Conservation (phyloP, 768 basidiomycete genomes). For the Tylopilus balloui region DNA sequence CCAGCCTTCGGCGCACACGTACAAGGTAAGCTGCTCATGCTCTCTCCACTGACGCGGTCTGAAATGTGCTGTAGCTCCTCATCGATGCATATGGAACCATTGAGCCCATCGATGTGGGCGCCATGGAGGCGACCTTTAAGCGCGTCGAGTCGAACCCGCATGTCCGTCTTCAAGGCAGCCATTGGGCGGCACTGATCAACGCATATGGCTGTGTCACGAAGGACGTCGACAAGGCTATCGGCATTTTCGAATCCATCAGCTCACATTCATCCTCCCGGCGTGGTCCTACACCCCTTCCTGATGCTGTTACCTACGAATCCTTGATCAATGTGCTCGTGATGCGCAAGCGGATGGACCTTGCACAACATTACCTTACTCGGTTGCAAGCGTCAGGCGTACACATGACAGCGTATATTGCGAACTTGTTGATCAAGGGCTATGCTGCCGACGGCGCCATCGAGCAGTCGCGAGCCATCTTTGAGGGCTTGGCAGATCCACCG, state of each 20-base stretch:
- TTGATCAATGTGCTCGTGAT: conserved; percentile 83
- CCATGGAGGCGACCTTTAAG: conserved; percentile 72
- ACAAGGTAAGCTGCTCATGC: conserved; percentile 57
- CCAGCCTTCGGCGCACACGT: conserved; percentile 83
- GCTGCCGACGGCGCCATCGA: conserved; percentile 67
- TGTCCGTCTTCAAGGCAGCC: conserved; percentile 43
- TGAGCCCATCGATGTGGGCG: conserved; percentile 69
- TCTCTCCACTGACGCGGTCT: neutral
- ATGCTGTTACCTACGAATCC: conserved; percentile 87
- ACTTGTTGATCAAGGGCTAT: conserved; percentile 55
- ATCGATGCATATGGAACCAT: conserved; percentile 85
- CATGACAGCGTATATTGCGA: conserved; percentile 94
- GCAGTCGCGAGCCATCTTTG: conserved; percentile 73
- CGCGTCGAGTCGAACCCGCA: conserved; percentile 43
- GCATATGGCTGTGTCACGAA: conserved; percentile 79
- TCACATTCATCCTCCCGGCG: conserved; percentile 42
- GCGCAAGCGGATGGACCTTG: conserved; percentile 71
- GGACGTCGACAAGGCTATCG: conserved; percentile 72
- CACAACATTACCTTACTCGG: conserved; percentile 60
- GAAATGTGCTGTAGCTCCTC: conserved; percentile 51
- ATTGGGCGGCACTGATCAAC: conserved; percentile 85
- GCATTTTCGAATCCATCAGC: conserved; percentile 72
- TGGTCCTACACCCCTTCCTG: conserved; percentile 43
- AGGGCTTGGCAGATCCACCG: conserved; percentile 72
- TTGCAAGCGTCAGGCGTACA: conserved; percentile 64